Base-by-base conservation (phyloP, 1,139 yeast genomes). In the Zygosaccharomyces pseudobailii region DNA sequence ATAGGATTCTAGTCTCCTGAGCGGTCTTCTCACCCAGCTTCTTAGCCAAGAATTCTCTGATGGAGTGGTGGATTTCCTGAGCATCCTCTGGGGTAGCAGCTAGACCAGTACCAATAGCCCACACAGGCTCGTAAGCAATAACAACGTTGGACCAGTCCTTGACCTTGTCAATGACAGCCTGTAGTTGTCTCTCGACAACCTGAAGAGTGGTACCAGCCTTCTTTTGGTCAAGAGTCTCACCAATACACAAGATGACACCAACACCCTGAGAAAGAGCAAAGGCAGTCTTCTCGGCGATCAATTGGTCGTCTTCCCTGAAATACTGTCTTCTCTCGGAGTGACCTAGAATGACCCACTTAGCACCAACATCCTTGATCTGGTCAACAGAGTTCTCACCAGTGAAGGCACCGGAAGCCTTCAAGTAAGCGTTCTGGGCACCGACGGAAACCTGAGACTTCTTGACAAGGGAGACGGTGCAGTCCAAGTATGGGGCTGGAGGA, bases 31-130 rank as follows among this genome's bases (percentile, higher is more conserved):
- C 77, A 69, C 95, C 94, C 67, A 92, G 80, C 72, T 86, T 80
- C 67, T 78, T 74, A 59, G 79, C 75, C 71, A 92, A 79, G 78
- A 80, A 90, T 53, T 73, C 80, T 78, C 98, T 87, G 74, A 94
- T 87, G 59, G 78, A 80, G 69, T 80, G 80, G 78, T 94, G 98
- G 67, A 95, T 89, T 60, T 83, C 88, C 78, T 89, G 96, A 61
- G 97, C 97, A 69, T 92, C 97, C 58, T 87, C 88, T 58, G 98
- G 90, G 61, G 98, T 92, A 58, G 98, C 98, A 67, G 97, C 97
- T 68, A 92, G 82, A 67, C 99, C 99, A 62, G 98, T 90, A 71
- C 99, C 99, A 66, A 92, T 92, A 62, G 99, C 99, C 98, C 98
- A 92, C 62, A 92, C 96, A 63, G 99, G 99, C 77, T 92, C 98